A percentile compares a stretch with the other conserved stretches of the same genome.
Conservation (phyloP, 768 basidiomycete genomes). For the Phlebiopsis flavidoalba region DNA sequence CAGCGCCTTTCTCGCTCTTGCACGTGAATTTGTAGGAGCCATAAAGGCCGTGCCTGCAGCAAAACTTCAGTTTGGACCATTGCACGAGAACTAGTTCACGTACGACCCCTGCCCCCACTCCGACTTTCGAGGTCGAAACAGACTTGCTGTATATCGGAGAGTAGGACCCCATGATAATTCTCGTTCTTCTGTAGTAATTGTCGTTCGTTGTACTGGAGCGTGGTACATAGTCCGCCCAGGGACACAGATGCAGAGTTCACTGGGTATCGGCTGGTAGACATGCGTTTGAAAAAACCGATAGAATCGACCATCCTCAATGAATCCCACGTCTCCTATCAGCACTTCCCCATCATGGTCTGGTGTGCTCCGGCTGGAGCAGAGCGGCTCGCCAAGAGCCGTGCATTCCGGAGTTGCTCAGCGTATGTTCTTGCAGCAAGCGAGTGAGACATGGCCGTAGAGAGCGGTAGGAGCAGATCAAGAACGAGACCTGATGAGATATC, state of each 20-base stretch:
- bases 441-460: background rate
- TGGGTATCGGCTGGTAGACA: background rate
- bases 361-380: slow-evolving; percentile 16
- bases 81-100: background rate
- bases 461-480: background rate
- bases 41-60: background rate
- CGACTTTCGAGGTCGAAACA: background rate
- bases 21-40: slow-evolving; percentile 1
- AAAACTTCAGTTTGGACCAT: background rate
- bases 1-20: background rate
- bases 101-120: slow-evolving; percentile 8
- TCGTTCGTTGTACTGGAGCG: background rate
- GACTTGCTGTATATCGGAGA: slow-evolving; percentile 3
- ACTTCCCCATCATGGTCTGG: slow-evolving; percentile 3
- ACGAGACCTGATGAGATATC: too few relatives aligned
- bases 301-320: slow-evolving; percentile 12
- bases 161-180: slow-evolving; percentile 1
- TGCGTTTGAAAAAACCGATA: slow-evolving; percentile 17
- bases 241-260: background rate
- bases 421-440: slow-evolving; percentile 8
- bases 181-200: background rate
- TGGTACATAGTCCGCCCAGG: background rate
- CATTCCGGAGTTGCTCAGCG: slow-evolving; percentile 10
- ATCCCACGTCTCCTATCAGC: slow-evolving; percentile 19
- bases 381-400: slow-evolving; percentile 11